Evolutionary conservation across 768 basidiomycete genomes (phyloP).

Genomic region (Mycena epipterygia): DNA sequence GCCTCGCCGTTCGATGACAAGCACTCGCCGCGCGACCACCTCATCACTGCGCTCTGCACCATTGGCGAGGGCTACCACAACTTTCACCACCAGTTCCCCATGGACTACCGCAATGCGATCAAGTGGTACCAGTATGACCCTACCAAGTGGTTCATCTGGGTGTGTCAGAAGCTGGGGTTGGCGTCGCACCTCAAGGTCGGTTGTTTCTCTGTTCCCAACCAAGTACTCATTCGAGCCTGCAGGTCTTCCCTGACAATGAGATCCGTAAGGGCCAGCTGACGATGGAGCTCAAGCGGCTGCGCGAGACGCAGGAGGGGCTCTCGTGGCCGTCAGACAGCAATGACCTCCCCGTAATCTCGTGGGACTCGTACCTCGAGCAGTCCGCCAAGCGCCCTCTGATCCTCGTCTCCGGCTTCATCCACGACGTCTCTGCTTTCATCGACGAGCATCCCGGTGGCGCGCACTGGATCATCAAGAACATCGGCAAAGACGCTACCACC

Average conservation of each 20-base stretch:
- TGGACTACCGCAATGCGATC: conserved; percentile 97
- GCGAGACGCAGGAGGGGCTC: conserved; percentile 80
- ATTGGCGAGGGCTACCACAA: conserved; percentile 99
- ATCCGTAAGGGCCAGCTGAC: conserved; percentile 92
- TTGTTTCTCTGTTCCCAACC: background rate
- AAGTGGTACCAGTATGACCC: conserved; percentile 95
- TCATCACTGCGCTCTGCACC: conserved; percentile 90
- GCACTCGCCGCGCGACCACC: conserved; percentile 91
- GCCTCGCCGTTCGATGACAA: conserved; percentile 96
- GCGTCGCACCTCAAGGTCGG: conserved; percentile 77
- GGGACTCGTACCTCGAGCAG: conserved; percentile 69
- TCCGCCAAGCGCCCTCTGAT: conserved; percentile 84
- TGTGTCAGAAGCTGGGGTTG: conserved; percentile 70
- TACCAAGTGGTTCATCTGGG: conserved; percentile 92
- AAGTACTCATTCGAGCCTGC: conserved; percentile 1
- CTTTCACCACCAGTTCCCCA: conserved; percentile 97
- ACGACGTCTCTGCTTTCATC: conserved; percentile 87
- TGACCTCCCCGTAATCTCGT: conserved; percentile 85
- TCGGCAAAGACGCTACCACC: conserved; percentile 92
- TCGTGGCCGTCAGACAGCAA: conserved; percentile 84
- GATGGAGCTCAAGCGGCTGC: conserved; percentile 92
- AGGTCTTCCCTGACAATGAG: conserved; percentile 70
- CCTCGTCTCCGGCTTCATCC: conserved; percentile 93
- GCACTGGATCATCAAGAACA: conserved; percentile 84
- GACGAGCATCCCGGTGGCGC: conserved; percentile 95